Percentiles rank a stretch among this genome's conserved stretches.
Evolutionary conservation across 164 flowering plant species (phyloP).

Genomic region (Vitis labrusca): DNA sequence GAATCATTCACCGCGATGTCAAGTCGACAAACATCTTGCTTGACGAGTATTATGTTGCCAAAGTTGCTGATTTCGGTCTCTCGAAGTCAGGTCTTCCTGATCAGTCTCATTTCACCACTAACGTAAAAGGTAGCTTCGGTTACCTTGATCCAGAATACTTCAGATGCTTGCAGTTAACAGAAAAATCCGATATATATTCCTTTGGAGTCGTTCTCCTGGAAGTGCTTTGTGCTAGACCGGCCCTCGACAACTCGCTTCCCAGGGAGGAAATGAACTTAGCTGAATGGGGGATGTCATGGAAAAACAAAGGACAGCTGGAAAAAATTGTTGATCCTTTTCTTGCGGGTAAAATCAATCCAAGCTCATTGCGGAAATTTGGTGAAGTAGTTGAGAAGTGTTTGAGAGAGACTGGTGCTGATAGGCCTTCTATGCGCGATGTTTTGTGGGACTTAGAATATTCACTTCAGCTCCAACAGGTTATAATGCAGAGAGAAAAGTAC

Average conservation of each 20-base stretch:
- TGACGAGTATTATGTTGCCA: slow-evolving; percentile 16
- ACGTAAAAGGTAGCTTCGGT: slow-evolving; percentile 22
- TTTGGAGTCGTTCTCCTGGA: slow-evolving; percentile 33
- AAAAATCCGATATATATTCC: slow-evolving; percentile 29
- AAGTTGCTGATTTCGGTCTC: slow-evolving; percentile 32
- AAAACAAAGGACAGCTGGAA: slow-evolving; percentile 16
- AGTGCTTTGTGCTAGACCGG: slow-evolving; percentile 26
- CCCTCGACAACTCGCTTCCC: slow-evolving; percentile 5
- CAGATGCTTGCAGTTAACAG: slow-evolving; percentile 13
- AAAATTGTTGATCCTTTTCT: slow-evolving; percentile 19
- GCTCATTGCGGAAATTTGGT: slow-evolving; percentile 17
- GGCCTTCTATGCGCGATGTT: slow-evolving; percentile 28
- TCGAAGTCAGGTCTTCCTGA: slow-evolving; percentile 19
- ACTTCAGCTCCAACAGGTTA: slow-evolving; percentile 11
- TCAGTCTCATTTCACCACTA: slow-evolving; percentile 11
- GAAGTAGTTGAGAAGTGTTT: slow-evolving; percentile 22
- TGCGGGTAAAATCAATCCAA: slow-evolving; percentile 9
- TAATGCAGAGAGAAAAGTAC: slow-evolving; percentile 5
- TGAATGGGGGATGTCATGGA: slow-evolving; percentile 23
- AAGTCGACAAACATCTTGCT: slow-evolving; percentile 31
- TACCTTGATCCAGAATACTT: slow-evolving; percentile 30
- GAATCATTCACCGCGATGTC: slow-evolving; percentile 28
- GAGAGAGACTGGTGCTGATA: slow-evolving; percentile 15
- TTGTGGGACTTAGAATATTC: slow-evolving; percentile 25
- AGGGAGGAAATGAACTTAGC: slow-evolving; percentile 25